A percentile compares a stretch with the other conserved stretches of the same genome.
phyloP scores from a whole-genome alignment of 176 grass and related monocot genomes.

The Hsuehochloa calcarea region DNA sequence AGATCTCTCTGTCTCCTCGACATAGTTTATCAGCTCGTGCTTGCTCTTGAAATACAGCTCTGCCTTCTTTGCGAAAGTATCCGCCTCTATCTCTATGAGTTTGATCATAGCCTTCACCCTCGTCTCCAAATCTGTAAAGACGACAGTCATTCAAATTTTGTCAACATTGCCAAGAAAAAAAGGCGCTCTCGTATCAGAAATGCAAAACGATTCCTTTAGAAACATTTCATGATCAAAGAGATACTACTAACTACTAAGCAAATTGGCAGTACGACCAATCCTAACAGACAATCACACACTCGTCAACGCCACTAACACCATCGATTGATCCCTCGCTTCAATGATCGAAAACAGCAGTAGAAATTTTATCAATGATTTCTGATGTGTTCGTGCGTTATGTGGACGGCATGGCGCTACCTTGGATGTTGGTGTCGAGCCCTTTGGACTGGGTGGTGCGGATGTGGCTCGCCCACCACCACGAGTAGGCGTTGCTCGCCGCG shows the following conservation, averaged over 20 bases:
- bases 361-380: neutral
- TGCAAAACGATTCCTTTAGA: neutral
- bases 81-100: conserved; percentile 73
- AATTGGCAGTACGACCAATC: neutral
- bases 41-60: conserved; percentile 76
- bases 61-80: conserved; percentile 64
- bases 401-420: conserved; percentile 28
- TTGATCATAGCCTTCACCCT: conserved; percentile 67
- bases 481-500: conserved; percentile 66
- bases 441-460: conserved; percentile 59
- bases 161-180: neutral
- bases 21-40: conserved; percentile 54
- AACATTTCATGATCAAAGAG: conserved; percentile 2
- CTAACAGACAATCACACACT: neutral
- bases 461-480: conserved; percentile 69
- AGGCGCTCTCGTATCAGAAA: neutral
- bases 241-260: neutral
- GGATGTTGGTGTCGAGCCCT: conserved; percentile 59
- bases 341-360: neutral
- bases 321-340: neutral
- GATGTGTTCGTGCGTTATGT: neutral
- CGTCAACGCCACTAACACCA: neutral
- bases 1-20: conserved; percentile 68
- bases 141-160: neutral
- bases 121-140: conserved; percentile 61